A percentile compares a stretch with the other conserved stretches of the same genome.
These are phyloP conservation scores for Cardamine resedifolia DNA, from an alignment of 345 rosid genomes.

Conservation along the genomic window DNA sequence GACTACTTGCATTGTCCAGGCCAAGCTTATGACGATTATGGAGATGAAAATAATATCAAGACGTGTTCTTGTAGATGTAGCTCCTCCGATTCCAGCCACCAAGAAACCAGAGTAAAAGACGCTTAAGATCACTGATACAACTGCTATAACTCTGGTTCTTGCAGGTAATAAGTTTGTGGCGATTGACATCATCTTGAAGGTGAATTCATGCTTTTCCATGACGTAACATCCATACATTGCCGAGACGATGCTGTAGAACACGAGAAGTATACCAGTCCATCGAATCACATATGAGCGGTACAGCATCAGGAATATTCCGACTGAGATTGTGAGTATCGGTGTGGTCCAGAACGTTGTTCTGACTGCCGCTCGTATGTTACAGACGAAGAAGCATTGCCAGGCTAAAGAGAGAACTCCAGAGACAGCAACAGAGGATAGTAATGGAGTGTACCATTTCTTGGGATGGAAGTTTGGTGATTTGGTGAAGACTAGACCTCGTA, in stretches of 20 bases:
- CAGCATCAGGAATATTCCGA: conserved; percentile 44
- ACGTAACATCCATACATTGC: conserved; percentile 42
- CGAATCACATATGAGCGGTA: conserved; percentile 38
- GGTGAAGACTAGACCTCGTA: conserved; percentile 53
- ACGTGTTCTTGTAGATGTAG: conserved; percentile 50
- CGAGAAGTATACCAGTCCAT: conserved; percentile 37
- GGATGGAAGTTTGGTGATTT: conserved; percentile 55
- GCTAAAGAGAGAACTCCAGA: conserved; percentile 50
- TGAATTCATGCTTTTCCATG: conserved; percentile 48
- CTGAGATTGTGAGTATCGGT: conserved; percentile 54
- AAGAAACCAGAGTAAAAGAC: conserved; percentile 51
- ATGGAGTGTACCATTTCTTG: conserved; percentile 73
- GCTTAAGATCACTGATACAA: conserved; percentile 35
- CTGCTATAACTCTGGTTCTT: conserved; percentile 36
- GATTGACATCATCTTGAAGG: conserved; percentile 43
- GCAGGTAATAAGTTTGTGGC: conserved; percentile 48
- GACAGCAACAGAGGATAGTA: conserved; percentile 52
- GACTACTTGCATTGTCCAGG: conserved; percentile 75
- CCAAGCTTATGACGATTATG: conserved; percentile 50
- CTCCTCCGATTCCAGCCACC: conserved; percentile 78
- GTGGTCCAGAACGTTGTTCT: conserved; percentile 56
- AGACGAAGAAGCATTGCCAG: conserved; percentile 51
- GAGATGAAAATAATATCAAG: conserved; percentile 54
- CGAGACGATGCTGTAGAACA: conserved; percentile 38
- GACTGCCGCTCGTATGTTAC: conserved; percentile 46